Evolutionary conservation across 2,329 filamentous ascomycete species (phyloP).

Genomic region (Ophiostoma piceae): DNA sequence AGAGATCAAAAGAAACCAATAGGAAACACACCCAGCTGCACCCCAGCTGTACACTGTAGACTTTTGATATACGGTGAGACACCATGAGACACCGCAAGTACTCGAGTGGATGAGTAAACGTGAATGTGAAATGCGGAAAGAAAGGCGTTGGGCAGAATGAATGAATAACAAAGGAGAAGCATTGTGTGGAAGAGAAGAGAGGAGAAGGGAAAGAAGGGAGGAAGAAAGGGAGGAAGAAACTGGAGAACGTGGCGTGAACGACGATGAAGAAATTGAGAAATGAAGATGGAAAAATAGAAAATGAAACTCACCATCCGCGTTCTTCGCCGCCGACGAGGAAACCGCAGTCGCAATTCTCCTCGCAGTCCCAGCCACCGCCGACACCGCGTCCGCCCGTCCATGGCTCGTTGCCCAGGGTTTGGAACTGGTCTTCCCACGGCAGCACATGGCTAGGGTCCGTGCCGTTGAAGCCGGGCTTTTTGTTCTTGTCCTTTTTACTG

Average conservation of each 20-base stretch:
- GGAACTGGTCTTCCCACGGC: slow-evolving; percentile 26
- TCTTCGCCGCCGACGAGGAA: slow-evolving; percentile 29
- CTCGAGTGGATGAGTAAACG: neutral
- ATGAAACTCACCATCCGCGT: slow-evolving; percentile 28
- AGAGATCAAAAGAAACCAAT: neutral
- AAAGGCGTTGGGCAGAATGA: neutral
- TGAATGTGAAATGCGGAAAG: neutral
- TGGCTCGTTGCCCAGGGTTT: slow-evolving; percentile 27
- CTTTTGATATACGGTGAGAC: neutral
- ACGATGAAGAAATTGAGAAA: neutral
- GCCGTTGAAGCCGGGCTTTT: slow-evolving; percentile 10
- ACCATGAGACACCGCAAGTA: slow-evolving; percentile 11
- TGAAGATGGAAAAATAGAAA: neutral
- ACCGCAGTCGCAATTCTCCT: slow-evolving; percentile 60
- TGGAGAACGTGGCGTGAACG: neutral
- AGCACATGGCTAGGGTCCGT: slow-evolving; percentile 16
- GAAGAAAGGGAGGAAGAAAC: neutral
- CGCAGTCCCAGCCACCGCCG: slow-evolving; percentile 73
- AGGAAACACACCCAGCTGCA: neutral
- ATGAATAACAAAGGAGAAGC: neutral
- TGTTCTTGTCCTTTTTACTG: neutral
- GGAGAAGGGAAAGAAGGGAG: neutral
- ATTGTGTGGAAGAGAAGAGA: neutral
- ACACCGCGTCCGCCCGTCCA: slow-evolving; percentile 61
- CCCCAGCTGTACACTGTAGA: neutral